Base-by-base conservation (phyloP, 1,284 basidiomycete species). In the Pseudozyma sp. region DNA sequence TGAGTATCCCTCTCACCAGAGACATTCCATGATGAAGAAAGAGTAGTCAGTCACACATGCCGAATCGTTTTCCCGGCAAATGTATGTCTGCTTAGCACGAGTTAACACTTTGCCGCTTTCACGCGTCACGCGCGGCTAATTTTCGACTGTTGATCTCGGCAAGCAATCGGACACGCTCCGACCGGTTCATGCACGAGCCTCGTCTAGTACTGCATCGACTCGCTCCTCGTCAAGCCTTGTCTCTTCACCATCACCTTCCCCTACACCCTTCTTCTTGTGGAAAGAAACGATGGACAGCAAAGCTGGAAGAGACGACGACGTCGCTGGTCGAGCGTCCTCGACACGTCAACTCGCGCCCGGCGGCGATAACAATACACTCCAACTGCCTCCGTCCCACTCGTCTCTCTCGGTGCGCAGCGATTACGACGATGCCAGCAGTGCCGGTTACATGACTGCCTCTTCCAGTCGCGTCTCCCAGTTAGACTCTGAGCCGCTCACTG, bases 331-430 rank as follows among this genome's bases (percentile, higher is more conserved):
- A 34, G 8, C 59, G 17, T 16, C 47, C 19, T 50, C 61, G 3
- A 17, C 29, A 11, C 24, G 24, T 6, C 33, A 14, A n/a, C 46
- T 24, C 40, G 24, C 11, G 11, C 17, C 43, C 19, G 43, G 43
- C 19, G 43, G 43, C 43, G 16, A 29, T 14, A 35, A 45, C 37
- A 52, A 48, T 24, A 45, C 47, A 4, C 34, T 68, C 34, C 58
- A 47, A 13, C 55, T 64, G 7, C 67, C 67, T 24, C 52, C 60
- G 1, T 64, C 61, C 2, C 30, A 51, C 9, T 69, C 67, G 6
- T 60, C 67, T 5, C 56, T 64, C 17, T 69, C 67, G 1, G 48
- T 69, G 10, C 52, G 53, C n/a, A 69, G 60, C 45, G 61, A 68
- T 11, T 19, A 24, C 13, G 68, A 69, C 13, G 54, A 50, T 44